Percentiles rank a stretch among this genome's conserved stretches.
phyloP scores from a whole-genome alignment of 371 early-diverging fungal species.

The Mortierella sp. region DNA sequence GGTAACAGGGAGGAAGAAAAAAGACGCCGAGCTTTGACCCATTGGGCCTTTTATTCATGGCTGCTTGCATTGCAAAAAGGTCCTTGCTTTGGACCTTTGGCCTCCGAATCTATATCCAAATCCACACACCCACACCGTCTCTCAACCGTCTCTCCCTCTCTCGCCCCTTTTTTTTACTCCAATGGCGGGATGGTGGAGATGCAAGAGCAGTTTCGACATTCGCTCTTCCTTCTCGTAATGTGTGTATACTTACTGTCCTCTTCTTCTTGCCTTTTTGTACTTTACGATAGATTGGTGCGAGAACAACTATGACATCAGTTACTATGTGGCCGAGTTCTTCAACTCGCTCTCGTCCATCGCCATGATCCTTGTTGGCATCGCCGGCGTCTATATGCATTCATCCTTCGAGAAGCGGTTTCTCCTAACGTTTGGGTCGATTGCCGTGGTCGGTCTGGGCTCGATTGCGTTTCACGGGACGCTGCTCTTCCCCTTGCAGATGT shows the following conservation, averaged over 20 bases:
- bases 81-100: background rate
- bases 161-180: background rate
- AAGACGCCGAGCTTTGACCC: background rate
- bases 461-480: conserved; percentile 78
- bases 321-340: conserved; percentile 78
- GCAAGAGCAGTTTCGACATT: too few relatives aligned
- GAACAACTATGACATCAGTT: conserved; percentile 67
- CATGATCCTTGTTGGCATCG: conserved; percentile 70
- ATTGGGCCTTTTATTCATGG: background rate
- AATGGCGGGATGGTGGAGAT: too few relatives aligned
- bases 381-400: conserved; percentile 64
- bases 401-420: conserved; percentile 55
- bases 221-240: background rate
- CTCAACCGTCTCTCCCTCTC: background rate
- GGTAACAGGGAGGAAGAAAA: background rate
- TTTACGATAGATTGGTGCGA: conserved; percentile 77
- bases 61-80: too few relatives aligned
- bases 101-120: background rate
- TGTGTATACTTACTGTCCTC: background rate
- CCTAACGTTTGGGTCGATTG: conserved; percentile 50
- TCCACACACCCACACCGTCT: background rate
- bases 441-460: conserved; percentile 72
- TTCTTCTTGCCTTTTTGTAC: background rate
- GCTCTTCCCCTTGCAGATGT: conserved; percentile 68
- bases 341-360: conserved; percentile 74